phyloP scores from a whole-genome alignment of 225 moss, liverwort and hornwort genomes.

The Lunularia cruciata region DNA sequence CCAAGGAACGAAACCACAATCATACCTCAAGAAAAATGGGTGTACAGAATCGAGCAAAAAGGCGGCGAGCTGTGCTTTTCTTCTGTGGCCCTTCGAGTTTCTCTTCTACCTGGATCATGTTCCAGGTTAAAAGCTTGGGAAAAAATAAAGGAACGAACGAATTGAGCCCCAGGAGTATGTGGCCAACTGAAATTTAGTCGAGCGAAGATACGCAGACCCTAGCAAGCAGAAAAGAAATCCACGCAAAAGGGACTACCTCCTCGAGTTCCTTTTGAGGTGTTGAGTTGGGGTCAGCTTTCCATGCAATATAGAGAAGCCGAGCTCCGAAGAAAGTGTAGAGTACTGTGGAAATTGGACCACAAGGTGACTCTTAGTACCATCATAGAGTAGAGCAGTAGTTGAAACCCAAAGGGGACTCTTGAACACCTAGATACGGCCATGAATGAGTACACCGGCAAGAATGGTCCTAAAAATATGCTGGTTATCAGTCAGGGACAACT shows the following conservation, averaged over 20 bases:
- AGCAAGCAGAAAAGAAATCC: no score
- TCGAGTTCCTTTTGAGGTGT: conserved; percentile 96
- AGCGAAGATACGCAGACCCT: no score
- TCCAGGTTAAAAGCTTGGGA: not conserved
- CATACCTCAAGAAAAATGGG: conserved; percentile 94
- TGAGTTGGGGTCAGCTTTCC: conserved; percentile 73
- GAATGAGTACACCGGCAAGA: no score
- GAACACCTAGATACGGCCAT: no score
- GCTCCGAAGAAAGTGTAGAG: conserved; percentile 95
- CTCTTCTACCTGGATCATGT: conserved; percentile 74
- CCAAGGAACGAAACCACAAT: not conserved
- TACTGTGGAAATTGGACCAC: conserved; percentile 42
- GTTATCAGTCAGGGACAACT: not conserved
- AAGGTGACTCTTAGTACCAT: not conserved
- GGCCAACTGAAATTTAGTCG: no score
- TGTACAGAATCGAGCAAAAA: conserved; percentile 84
- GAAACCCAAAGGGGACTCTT: no score
- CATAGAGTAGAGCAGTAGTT: not conserved
- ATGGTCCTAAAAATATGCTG: no score
- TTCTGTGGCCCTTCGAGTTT: conserved; percentile 87
- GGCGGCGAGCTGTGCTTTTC: conserved; percentile 62
- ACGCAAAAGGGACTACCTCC: conserved; percentile 52
- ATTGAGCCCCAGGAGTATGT: no score
- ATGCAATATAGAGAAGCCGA: conserved; percentile 89
- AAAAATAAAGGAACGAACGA: no score